Conservation (phyloP, 2,329 filamentous ascomycete species). For the Hansfordia pulvinata region DNA sequence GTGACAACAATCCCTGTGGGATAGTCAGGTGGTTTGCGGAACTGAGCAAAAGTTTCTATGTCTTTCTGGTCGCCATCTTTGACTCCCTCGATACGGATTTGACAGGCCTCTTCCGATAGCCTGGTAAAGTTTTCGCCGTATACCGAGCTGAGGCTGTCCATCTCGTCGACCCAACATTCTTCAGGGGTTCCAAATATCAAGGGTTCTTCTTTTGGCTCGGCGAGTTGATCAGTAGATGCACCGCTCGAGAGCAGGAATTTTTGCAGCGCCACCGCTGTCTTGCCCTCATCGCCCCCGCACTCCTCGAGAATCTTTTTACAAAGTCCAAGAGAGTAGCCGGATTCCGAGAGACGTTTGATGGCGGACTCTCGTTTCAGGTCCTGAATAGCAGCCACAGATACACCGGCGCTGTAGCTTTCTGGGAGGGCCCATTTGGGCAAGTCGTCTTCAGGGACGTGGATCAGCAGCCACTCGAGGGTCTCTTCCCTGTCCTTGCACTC, state of each 20-base stretch:
- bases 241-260: conserved; percentile 44
- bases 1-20: conserved; percentile 58
- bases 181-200: conserved; percentile 36
- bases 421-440: conserved; percentile 86
- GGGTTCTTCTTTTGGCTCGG: conserved; percentile 22
- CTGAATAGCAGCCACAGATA: conserved; percentile 63
- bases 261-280: conserved; percentile 71
- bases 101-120: conserved; percentile 49
- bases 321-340: conserved; percentile 76
- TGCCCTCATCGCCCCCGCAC: conserved; percentile 56
- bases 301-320: conserved; percentile 67
- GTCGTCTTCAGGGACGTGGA: conserved; percentile 95
- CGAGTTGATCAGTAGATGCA: no score
- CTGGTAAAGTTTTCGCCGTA: conserved; percentile 61
- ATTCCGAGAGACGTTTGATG: conserved; percentile 66
- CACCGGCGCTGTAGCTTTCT: conserved; percentile 80
- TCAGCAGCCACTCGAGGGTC: conserved; percentile 86
- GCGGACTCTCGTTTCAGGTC: conserved; percentile 71
- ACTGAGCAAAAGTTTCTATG: conserved; percentile 46
- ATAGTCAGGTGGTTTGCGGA: conserved; percentile 62
- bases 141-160: conserved; percentile 71
- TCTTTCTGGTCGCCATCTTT: conserved; percentile 32
- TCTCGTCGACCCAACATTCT: conserved; percentile 74
- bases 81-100: conserved; percentile 50
- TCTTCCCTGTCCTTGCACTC: conserved; percentile 89